phyloP scores from a whole-genome alignment of 176 grass and related monocot species.

The Pontederia crassipes region DNA sequence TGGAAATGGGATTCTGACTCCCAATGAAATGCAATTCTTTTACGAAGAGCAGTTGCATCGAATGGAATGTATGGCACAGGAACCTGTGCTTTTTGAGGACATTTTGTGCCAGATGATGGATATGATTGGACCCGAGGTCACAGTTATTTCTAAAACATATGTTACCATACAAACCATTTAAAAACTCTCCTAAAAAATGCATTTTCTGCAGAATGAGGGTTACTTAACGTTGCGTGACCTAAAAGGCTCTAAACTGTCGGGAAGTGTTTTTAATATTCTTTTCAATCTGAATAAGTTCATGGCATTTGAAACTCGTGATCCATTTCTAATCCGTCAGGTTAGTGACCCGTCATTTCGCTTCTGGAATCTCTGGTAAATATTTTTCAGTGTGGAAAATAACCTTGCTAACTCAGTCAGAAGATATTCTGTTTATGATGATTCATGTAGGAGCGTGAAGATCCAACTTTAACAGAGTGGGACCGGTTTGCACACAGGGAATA shows the following conservation, averaged over 20 bases:
- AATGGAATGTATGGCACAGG: conserved; percentile 99
- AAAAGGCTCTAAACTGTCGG: conserved; percentile 87
- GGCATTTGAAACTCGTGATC: conserved; percentile 99
- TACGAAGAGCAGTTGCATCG: conserved; percentile 98
- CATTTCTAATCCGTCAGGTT: conserved; percentile 97
- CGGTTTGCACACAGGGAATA: conserved; percentile 96
- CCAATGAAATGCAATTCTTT: conserved; percentile 99
- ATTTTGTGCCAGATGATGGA: conserved; percentile 99
- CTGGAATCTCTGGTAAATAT: conserved; percentile 17
- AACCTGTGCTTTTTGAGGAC: conserved; percentile 97
- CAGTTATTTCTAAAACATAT: conserved; percentile 19
- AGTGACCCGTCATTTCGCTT: conserved; percentile 10
- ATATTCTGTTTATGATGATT: conserved; percentile 11
- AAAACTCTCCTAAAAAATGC: conserved; percentile 11
- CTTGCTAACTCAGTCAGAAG: not conserved
- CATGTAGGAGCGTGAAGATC: conserved; percentile 88
- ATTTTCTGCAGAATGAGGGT: conserved; percentile 58
- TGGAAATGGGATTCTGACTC: conserved; percentile 87
- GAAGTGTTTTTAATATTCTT: conserved; percentile 99
- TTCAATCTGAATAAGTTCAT: conserved; percentile 99
- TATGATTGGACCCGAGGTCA: conserved; percentile 97
- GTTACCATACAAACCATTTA: conserved; percentile 8
- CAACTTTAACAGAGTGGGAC: conserved; percentile 96
- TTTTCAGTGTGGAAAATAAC: not conserved
- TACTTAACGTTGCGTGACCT: conserved; percentile 78